A percentile compares a stretch with the other conserved stretches of the same genome.
Conservation (phyloP, 2,329 filamentous ascomycete species). For the Myriosclerotinia curreyana region DNA sequence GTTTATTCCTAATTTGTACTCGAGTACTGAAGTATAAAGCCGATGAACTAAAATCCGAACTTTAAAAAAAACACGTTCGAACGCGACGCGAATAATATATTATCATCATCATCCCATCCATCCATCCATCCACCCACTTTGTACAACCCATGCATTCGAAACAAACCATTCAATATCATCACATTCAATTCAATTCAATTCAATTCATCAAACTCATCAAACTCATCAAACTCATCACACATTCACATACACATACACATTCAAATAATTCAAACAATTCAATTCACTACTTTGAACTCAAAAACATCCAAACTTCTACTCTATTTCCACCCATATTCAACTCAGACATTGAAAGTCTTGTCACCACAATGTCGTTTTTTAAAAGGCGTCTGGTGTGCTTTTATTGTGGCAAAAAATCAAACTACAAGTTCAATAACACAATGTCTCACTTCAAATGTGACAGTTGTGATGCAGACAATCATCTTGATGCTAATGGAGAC, state of each 20-base stretch:
- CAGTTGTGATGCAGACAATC: constrained; percentile 82
- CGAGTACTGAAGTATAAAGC: neutral
- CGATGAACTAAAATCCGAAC: neutral
- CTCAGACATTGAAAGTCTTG: neutral
- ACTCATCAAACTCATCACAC: neutral
- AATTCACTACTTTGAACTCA: neutral
- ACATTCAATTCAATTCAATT: neutral
- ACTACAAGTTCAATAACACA: constrained; percentile 54
- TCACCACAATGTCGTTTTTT: constrained; percentile 30
- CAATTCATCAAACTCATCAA: neutral
- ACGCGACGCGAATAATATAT: no score
- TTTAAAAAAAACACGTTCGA: neutral
- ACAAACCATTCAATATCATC: neutral
- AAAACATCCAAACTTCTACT: no score
- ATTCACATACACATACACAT: no score
- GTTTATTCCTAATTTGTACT: neutral
- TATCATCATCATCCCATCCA: no score
- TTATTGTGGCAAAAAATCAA: constrained; percentile 73
- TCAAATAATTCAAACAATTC: neutral
- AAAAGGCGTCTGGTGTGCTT: constrained; percentile 62
- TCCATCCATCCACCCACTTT: no score
- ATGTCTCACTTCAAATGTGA: constrained; percentile 69
- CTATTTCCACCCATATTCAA: neutral
- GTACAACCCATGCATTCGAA: no score
- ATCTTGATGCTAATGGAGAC: constrained; percentile 85